Evolutionary conservation across 2,329 filamentous ascomycete species (phyloP).

Genomic region (Clarireedia homoeocarpa): DNA sequence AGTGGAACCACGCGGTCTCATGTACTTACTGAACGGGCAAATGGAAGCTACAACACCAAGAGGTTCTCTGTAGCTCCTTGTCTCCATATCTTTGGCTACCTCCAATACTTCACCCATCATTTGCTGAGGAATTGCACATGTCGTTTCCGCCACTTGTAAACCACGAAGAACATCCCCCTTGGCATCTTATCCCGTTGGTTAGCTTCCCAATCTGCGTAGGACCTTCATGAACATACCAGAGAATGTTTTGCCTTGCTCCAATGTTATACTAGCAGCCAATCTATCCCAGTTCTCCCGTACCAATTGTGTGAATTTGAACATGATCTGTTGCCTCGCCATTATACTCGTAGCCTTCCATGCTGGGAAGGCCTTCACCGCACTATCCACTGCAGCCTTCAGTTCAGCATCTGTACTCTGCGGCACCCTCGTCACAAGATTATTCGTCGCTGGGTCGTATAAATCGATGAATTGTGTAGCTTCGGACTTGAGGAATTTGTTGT

Average conservation of each 20-base stretch:
- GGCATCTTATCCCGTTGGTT: slow-evolving; percentile 45
- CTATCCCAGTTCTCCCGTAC: slow-evolving; percentile 82
- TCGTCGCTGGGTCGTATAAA: slow-evolving; percentile 75
- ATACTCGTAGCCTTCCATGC: slow-evolving; percentile 66
- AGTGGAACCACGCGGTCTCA: not conserved
- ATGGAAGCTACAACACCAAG: slow-evolving; percentile 76
- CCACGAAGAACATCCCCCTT: slow-evolving; percentile 75
- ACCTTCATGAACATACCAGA: slow-evolving; percentile 34
- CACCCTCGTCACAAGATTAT: slow-evolving; percentile 76
- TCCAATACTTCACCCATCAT: slow-evolving; percentile 78
- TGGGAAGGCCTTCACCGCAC: slow-evolving; percentile 68
- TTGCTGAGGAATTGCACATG: slow-evolving; percentile 72
- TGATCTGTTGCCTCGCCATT: slow-evolving; percentile 70
- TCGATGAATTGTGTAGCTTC: slow-evolving; percentile 67
- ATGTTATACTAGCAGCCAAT: slow-evolving; percentile 73
- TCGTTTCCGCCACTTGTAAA: slow-evolving; percentile 77
- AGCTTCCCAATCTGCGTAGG: not conserved
- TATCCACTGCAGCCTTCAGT: slow-evolving; percentile 66
- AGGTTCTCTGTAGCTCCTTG: slow-evolving; percentile 72
- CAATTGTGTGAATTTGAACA: slow-evolving; percentile 77
- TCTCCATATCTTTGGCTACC: slow-evolving; percentile 87
- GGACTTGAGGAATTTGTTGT: slow-evolving; percentile 70
- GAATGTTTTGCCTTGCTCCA: slow-evolving; percentile 86
- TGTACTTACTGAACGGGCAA: slow-evolving; percentile 69
- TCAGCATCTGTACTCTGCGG: slow-evolving; percentile 75